These are phyloP conservation scores for Boletus reticulatus DNA, from an alignment of 768 basidiomycete species.

Conservation along the genomic window DNA sequence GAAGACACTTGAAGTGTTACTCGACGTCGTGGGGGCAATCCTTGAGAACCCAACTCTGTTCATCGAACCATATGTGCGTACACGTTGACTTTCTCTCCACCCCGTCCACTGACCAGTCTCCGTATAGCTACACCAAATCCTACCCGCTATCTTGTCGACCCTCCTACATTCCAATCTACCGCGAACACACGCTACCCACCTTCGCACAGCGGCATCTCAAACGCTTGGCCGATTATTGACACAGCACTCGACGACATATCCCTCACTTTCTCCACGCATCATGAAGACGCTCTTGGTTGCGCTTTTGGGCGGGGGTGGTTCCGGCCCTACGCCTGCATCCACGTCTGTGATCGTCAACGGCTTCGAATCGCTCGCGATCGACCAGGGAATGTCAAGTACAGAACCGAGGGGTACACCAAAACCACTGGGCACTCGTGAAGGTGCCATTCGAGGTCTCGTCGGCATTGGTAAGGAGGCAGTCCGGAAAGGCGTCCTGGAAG, in stretches of 20 bases:
- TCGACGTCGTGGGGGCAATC: slow-evolving; percentile 83
- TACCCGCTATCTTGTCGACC: slow-evolving; percentile 89
- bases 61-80: slow-evolving; percentile 91
- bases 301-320: slow-evolving; percentile 46
- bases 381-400: slow-evolving; percentile 34
- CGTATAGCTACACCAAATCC: slow-evolving; percentile 86
- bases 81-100: background rate
- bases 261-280: slow-evolving; percentile 81
- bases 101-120: background rate
- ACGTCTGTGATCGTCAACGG: slow-evolving; percentile 22
- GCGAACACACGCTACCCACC: slow-evolving; percentile 57
- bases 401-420: slow-evolving; percentile 44
- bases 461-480: slow-evolving; percentile 86
- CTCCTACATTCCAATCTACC: slow-evolving; percentile 87
- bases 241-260: slow-evolving; percentile 86
- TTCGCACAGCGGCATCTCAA: slow-evolving; percentile 80
- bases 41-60: slow-evolving; percentile 87
- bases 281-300: slow-evolving; percentile 93
- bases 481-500: slow-evolving; percentile 76
- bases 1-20: slow-evolving; percentile 69
- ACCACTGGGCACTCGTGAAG: slow-evolving; percentile 80
- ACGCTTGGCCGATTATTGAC: slow-evolving; percentile 80
- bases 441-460: slow-evolving; percentile 83
- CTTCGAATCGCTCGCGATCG: slow-evolving; percentile 26
- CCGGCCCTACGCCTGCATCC: slow-evolving; percentile 6